Conservation (phyloP, 768 basidiomycete species). For the Pisolithus microcarpus region DNA sequence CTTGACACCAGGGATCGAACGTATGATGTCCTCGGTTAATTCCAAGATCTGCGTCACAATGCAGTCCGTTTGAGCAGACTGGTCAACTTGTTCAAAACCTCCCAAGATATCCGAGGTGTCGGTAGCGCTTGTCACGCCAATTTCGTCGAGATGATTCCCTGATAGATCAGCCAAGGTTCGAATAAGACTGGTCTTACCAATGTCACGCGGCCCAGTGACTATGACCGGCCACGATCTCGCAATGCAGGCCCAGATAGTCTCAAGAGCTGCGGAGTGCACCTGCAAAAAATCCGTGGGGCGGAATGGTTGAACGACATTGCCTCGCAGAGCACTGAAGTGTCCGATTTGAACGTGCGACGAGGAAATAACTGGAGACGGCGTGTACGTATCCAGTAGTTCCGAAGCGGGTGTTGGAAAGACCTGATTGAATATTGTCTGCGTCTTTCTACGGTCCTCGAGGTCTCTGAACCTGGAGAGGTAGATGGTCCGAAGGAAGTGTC, state of each 20-base stretch:
- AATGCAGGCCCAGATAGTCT: constrained; percentile 69
- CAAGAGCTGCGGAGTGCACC: constrained; percentile 55
- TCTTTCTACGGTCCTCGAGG: constrained; percentile 51
- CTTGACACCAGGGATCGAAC: constrained; percentile 24
- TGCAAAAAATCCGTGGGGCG: constrained; percentile 52
- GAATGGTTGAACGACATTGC: constrained; percentile 22
- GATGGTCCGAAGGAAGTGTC: constrained; percentile 57
- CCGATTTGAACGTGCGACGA: constrained; percentile 58
- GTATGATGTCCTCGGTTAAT: constrained; percentile 33
- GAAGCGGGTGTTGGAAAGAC: constrained; percentile 32
- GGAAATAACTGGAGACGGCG: constrained; percentile 32
- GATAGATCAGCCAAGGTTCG: constrained; percentile 61
- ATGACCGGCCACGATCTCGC: constrained; percentile 85
- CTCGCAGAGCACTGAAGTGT: constrained; percentile 38
- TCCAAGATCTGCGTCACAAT: constrained; percentile 36
- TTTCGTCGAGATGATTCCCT: constrained; percentile 63
- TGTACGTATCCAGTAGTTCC: constrained; percentile 31
- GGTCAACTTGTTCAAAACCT: constrained; percentile 88
- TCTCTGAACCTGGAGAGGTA: constrained; percentile 87
- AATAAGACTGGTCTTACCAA: constrained; percentile 77
- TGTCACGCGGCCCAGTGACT: constrained; percentile 62
- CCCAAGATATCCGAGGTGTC: constrained; percentile 94
- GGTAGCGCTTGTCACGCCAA: constrained; percentile 76
- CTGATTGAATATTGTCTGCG: constrained; percentile 46
- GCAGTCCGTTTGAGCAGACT: constrained; percentile 30